Evolutionary conservation across 2,329 filamentous ascomycete species (phyloP), one percentile per base, ranked within the genome.

Genomic region (Aureobasidium sp.): DNA sequence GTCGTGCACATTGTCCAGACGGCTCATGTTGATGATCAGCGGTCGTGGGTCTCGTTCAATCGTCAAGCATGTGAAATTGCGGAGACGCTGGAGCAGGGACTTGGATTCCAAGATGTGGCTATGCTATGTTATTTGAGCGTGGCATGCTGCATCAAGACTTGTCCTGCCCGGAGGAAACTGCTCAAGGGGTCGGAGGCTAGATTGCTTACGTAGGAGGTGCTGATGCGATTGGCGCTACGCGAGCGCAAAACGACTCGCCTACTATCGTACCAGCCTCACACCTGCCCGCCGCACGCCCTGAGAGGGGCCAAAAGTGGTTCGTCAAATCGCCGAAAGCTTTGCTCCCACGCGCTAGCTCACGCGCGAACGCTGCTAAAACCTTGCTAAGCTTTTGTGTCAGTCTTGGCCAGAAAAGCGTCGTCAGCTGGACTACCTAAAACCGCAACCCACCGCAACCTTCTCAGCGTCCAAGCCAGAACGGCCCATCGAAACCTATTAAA

Each of bases 51-150:
- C 42, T 15, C 22, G 11, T 14, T 47, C 39, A 48, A 3, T 15
- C n/a, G 27, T 15, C 42, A 5, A n/a, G 15, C 57, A 60, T 42
- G 57, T 60, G 57, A 60, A 51, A 60, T 41, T 51, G 57, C 45
- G 44, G 57, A 51, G 56, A 57, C 41, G n/a, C 7, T 12, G 17
- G 39, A 55, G 29, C 49, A 27, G 17, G 15, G 8, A 9, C 31
- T 17, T 36, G 9, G 9, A 34, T 34, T 36, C 41, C 15, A 31
- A 22, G 12, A 25, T 44, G 37, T 57, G 41, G 39, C 36, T 57
- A 45, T 45, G 53, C 29, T 37, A 11, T n/a, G 17, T 29, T 57
- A n/a, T 57, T 44, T 36, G 41, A 45, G 41, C 49, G 22, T 37
- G 49, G 49, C 49, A 52, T 52, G 27, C 47, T 49, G 47, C 9